A percentile compares a stretch with the other conserved stretches of the same genome.
phyloP scores from a whole-genome alignment of 2,329 filamentous ascomycete species.

The Waltergamsia citrina region DNA sequence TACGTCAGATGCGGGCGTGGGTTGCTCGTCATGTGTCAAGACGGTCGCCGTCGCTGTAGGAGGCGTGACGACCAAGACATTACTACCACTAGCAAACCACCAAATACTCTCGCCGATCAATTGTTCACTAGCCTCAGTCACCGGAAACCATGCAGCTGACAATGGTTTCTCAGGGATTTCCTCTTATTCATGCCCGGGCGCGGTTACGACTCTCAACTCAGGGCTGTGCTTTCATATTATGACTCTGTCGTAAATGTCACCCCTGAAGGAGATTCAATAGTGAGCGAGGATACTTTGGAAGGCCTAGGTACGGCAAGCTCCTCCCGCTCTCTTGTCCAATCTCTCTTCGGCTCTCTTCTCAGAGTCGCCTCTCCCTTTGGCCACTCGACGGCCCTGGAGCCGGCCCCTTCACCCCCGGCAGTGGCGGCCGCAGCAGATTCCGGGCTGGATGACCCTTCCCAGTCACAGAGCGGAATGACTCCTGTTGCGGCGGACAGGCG shows the following conservation, averaged over 20 bases:
- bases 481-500: constrained; percentile 2
- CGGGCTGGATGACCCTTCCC: neutral
- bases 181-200: constrained; percentile 72
- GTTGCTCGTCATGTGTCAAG: constrained; percentile 12
- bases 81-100: neutral
- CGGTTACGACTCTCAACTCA: constrained; percentile 60
- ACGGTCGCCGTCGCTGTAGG: neutral
- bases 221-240: constrained; percentile 84
- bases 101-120: neutral
- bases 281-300: constrained; percentile 84
- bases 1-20: constrained; percentile 2
- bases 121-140: constrained; percentile 6
- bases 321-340: constrained; percentile 49
- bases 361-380: constrained; percentile 48
- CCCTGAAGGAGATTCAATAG: constrained; percentile 85
- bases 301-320: constrained; percentile 79
- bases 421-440: neutral
- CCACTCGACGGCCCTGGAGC: constrained; percentile 16
- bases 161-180: constrained; percentile 59
- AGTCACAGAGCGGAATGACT: neutral
- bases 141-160: constrained; percentile 9
- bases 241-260: constrained; percentile 82
- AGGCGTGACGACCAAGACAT: neutral
- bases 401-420: constrained; percentile 6
- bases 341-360: constrained; percentile 68